Conservation (phyloP, 2,329 filamentous ascomycete species). For the Penicillium sclerotiorum region DNA sequence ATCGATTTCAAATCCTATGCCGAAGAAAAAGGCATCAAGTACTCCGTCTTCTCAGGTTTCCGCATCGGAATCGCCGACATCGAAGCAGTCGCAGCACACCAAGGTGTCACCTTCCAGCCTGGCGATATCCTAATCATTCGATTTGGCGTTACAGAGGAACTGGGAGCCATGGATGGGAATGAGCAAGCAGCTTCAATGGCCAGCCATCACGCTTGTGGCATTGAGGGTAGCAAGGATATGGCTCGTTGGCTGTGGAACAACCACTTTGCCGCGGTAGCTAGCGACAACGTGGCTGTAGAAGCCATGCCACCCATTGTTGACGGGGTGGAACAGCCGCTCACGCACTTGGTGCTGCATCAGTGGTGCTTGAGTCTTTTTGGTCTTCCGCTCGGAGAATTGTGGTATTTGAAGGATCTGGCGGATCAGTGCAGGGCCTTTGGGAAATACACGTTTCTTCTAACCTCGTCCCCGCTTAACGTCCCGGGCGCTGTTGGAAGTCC, state of each 20-base stretch:
- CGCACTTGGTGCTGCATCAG: slow-evolving; percentile 39
- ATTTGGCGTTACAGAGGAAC: slow-evolving; percentile 24
- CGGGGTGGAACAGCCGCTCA: slow-evolving; percentile 13
- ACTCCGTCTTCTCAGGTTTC: slow-evolving; percentile 55
- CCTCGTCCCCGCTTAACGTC: slow-evolving; percentile 48
- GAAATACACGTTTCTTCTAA: slow-evolving; percentile 50
- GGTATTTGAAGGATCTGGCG: slow-evolving; percentile 46
- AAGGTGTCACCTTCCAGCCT: slow-evolving; percentile 18
- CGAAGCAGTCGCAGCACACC: slow-evolving; percentile 20
- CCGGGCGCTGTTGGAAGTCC: slow-evolving; percentile 40
- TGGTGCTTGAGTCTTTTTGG: slow-evolving; percentile 47
- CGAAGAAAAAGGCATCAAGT: slow-evolving; percentile 56
- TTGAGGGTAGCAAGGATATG: slow-evolving; percentile 50
- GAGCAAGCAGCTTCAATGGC: slow-evolving; percentile 19
- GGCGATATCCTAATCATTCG: slow-evolving; percentile 30
- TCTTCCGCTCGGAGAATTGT: slow-evolving; percentile 49
- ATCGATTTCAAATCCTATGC: slow-evolving; percentile 62
- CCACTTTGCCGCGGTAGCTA: slow-evolving; percentile 44
- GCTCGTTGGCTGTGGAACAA: slow-evolving; percentile 61
- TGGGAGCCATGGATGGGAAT: slow-evolving; percentile 16
- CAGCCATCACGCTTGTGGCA: slow-evolving; percentile 32
- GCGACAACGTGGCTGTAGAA: slow-evolving; percentile 31
- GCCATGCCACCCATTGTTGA: slow-evolving; percentile 24
- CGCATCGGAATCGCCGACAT: slow-evolving; percentile 21
- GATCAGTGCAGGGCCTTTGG: slow-evolving; percentile 40